Evolutionary conservation across 768 basidiomycete species (phyloP).

Genomic region (Thelephora ganbajun): DNA sequence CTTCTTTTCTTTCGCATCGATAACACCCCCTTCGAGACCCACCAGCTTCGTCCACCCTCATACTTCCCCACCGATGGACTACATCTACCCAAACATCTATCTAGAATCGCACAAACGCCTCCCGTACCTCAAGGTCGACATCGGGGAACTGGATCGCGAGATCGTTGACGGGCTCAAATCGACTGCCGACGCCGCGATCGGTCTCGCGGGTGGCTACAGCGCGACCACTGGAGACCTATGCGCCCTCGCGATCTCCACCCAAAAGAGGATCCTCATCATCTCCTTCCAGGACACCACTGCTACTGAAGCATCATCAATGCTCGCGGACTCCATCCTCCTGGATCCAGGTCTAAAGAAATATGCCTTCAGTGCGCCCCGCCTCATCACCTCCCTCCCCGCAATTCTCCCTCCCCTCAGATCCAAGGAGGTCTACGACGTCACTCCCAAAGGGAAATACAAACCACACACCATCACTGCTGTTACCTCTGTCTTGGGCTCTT

Average conservation of each 20-base stretch:
- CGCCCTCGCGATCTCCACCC: not conserved
- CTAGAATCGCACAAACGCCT: no score
- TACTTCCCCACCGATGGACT: no score
- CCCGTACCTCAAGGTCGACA: no score
- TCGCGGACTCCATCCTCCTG: not conserved
- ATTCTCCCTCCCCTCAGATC: constrained; percentile 2
- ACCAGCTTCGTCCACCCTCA: no score
- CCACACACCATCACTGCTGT: not conserved
- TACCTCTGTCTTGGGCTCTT: not conserved
- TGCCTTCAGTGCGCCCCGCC: not conserved
- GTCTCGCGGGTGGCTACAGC: not conserved
- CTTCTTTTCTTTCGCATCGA: no score
- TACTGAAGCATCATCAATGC: not conserved
- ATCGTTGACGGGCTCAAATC: no score
- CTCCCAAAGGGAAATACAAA: not conserved
- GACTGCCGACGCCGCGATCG: not conserved
- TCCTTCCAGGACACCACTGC: not conserved
- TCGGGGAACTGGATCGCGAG: no score
- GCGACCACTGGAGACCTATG: not conserved
- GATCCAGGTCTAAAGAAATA: not conserved
- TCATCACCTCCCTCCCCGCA: not conserved
- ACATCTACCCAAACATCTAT: no score
- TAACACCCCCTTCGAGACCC: no score
- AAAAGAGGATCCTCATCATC: not conserved
- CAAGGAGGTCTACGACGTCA: constrained; percentile 7